Evolutionary conservation across 495 filamentous ascomycete genomes (phyloP).

Genomic region (Astrothelium subdiscretum): DNA sequence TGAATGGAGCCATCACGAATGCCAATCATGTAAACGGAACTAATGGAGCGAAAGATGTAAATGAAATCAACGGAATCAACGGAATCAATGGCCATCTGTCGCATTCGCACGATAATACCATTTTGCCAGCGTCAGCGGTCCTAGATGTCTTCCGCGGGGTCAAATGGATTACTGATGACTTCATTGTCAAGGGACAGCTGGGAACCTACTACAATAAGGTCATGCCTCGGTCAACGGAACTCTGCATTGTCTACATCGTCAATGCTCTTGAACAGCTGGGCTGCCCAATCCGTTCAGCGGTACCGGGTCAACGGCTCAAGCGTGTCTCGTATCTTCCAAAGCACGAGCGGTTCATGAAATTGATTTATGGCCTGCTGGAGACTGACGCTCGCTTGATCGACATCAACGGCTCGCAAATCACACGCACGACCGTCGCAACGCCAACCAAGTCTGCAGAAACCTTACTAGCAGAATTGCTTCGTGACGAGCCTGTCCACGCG

Average conservation of each 20-base stretch:
- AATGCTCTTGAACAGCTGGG: neutral
- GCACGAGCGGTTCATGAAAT: neutral
- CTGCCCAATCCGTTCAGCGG: neutral
- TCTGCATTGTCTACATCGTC: neutral
- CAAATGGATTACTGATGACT: neutral
- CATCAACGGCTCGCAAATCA: constrained; percentile 13
- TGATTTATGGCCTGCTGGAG: neutral
- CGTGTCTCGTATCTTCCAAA: neutral
- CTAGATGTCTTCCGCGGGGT: neutral
- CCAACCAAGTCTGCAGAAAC: constrained; percentile 30
- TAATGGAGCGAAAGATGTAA: neutral
- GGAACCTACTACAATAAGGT: neutral
- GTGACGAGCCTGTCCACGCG: constrained; percentile 28
- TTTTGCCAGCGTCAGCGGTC: neutral
- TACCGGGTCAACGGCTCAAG: neutral
- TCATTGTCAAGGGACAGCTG: neutral
- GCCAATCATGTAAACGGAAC: neutral
- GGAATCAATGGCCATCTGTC: neutral
- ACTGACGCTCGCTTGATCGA: neutral
- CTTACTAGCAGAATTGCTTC: constrained; percentile 22
- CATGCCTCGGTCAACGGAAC: neutral
- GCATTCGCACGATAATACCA: neutral
- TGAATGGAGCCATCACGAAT: neutral
- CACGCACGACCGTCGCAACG: constrained; percentile 19
- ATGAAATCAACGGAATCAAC: neutral